These are phyloP conservation scores for Apophysomyces variabilis DNA, from an alignment of 371 early-diverging fungal species.

Conservation along the genomic window DNA sequence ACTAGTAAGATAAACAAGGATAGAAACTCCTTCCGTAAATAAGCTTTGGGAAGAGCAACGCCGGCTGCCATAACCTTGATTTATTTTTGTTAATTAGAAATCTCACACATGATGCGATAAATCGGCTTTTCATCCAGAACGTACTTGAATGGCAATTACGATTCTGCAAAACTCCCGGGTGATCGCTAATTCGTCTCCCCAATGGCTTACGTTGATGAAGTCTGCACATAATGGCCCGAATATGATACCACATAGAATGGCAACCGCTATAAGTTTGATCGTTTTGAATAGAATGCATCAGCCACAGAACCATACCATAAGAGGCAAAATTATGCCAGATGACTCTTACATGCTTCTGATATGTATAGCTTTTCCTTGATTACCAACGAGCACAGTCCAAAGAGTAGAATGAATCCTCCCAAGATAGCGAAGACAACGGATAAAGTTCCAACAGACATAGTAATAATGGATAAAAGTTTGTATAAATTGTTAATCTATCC, in stretches of 20 bases:
- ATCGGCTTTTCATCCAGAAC: background rate
- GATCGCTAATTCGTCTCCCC: constrained; percentile 33
- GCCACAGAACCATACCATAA: background rate
- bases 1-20: constrained; percentile 71
- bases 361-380: constrained; percentile 86
- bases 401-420: constrained; percentile 79
- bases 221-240: constrained; percentile 66
- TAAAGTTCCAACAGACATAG: constrained; percentile 3
- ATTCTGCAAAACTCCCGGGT: constrained; percentile 64
- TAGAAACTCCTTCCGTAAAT: constrained; percentile 54
- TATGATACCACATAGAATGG: constrained; percentile 80
- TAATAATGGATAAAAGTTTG: too few species aligned
- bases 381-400: constrained; percentile 81
- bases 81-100: background rate
- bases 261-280: constrained; percentile 55
- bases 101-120: background rate
- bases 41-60: constrained; percentile 63
- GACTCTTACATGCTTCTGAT: constrained; percentile 70
- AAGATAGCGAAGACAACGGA: constrained; percentile 35
- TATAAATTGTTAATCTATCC: too few species aligned
- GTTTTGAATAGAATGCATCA: background rate
- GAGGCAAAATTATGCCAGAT: constrained; percentile 2
- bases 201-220: constrained; percentile 21
- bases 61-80: constrained; percentile 24
- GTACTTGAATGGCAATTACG: constrained; percentile 73